Base-by-base conservation (phyloP, 768 basidiomycete genomes). In the Termitomyces bulborhizus region DNA sequence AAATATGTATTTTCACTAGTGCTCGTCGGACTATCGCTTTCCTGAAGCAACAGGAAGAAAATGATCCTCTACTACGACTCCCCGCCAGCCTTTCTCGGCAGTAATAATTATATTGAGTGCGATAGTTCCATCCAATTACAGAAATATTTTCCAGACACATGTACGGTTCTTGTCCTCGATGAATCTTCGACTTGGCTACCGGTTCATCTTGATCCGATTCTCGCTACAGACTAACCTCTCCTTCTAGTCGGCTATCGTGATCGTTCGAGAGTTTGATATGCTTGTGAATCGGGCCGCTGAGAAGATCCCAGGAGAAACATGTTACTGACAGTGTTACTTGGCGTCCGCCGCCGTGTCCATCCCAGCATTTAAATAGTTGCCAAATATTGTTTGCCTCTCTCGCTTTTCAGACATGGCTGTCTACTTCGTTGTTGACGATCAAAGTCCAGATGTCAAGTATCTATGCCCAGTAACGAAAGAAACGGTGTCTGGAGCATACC, bases 361-460 rank as follows among this genome's bases (percentile, higher is more conserved):
- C 7, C 18, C 8, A 18, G 8, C 26, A 51, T 46, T 51, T 56
- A 52, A 46, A 46, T 41, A 29, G 27, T 21, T 4, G n/a, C 18
- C 3, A 15, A 46, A 34, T 21, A 16, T 24, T 32, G 50, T 51
- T 41, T 7, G 27, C 24, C 39, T 51, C 31, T 15, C 34, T 11
- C 11, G 18, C 21, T 47, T 42, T 29, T n/a, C 46, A 53, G 18
- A 56, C 40, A 55, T 57, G 57, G 27, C 40, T 15, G 42, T 63
- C 54, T 66, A 67, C 16, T 56, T 73, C 54, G 63, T 75, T 55
- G 63, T 76, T 52, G 73, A 76, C 62, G 75, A 76, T 60, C 73
- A 72, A 53, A 69, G 71, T 60, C 42, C 59, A 1, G 62, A 64
- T 32, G 56, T 76, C 58, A 58, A 68, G 27, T 76, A 74, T 56